Evolutionary conservation across 768 basidiomycete species (phyloP), one percentile per base, ranked within the genome.

Genomic region (Kwoniella shandongensis): DNA sequence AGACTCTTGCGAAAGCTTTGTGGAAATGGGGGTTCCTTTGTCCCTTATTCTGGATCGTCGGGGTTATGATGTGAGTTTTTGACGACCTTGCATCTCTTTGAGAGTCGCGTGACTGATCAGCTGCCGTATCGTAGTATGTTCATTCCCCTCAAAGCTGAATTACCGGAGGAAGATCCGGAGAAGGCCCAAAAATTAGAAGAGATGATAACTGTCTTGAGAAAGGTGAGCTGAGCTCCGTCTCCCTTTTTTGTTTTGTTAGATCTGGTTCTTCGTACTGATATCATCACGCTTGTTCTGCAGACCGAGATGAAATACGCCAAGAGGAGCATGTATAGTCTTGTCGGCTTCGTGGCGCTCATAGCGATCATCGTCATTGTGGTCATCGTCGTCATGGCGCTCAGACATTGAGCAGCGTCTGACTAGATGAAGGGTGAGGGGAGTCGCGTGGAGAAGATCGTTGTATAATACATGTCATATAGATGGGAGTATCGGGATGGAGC

Each of bases 301-400:
- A 63, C 69, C 38, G 72, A 73, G 45, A 35, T 73, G 29, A 70
- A 65, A 52, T 73, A 73, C 50, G 72, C 72, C 35, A 57, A 54
- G 15, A 47, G 65, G 32, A 70, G 72, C 51, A 44, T 61, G n/a
- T 67, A 47, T 30, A 57, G 53, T 4, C 53, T 67, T 35, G n/a
- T 44, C 18, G 52, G 25, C 4, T 65, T 70, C 54, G 18, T 44
- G 3, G 30, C 46, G 1, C 2, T 68, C 42, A n/a, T 73, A 23
- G 20, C 49, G 0, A 22, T 48, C 13, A 50, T 65, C 27, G 45
- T 69, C 22, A 27, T 51, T 18, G 47, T 70, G 26, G 66, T 51
- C 22, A 44, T 62, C 1, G 66, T 54, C 12, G 41, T 61, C n/a
- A n/a, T n/a, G n/a, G n/a, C n/a, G n/a, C n/a, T n/a, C n/a, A n/a